Base-by-base conservation (phyloP, 2,329 filamentous ascomycete species). In the Grosmannia clavigera region DNA sequence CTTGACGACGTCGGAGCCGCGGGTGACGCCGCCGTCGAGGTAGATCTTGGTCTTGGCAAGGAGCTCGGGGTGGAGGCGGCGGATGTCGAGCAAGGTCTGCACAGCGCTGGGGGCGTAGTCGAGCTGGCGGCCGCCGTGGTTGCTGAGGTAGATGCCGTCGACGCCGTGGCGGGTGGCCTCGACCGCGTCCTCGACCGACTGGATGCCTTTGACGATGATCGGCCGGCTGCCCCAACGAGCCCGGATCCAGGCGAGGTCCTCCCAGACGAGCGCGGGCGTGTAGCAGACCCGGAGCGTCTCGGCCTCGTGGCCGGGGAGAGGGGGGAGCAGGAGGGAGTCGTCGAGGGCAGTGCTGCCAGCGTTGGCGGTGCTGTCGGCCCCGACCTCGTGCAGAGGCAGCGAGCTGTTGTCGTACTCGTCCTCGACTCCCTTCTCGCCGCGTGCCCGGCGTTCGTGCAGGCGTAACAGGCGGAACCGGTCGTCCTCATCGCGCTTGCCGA, bases 161-260 rank as follows among this genome's bases (percentile, higher is more conserved):
- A 62, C 5, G 73, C 76, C 16, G 72, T 73, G 66, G 31, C 74
- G 70, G 6, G 71, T 67, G 6, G 76, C 76, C 52, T 75, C 66
- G 12, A 57, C 60, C 12, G 67, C 68, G 61, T 72, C 71, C 55
- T 70, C 70, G 19, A 64, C 66, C 38, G 67, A 64, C 65, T 71
- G 68, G 22, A 72, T 64, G 27, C 70, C 70, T 60, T 72, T 72
- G n/a, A 71, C 64, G 25, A 70, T 66, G 5, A 72, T 48, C 1
- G 70, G 70, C n/a, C 54, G 7, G 0, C 83, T 83, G 62, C 81
- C 76, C 82, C 84, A 87, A 60, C 83, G 69, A 64, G 78, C 72
- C 61, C 78, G 75, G 61, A 88, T 67, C 58, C 82, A 74, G 19
- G 73, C 71, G 33, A 88, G 68, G 51, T 87, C 75, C 1, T 82